These are phyloP conservation scores for Haplographium delicatum DNA, from an alignment of 495 filamentous ascomycete genomes.

Conservation along the genomic window DNA sequence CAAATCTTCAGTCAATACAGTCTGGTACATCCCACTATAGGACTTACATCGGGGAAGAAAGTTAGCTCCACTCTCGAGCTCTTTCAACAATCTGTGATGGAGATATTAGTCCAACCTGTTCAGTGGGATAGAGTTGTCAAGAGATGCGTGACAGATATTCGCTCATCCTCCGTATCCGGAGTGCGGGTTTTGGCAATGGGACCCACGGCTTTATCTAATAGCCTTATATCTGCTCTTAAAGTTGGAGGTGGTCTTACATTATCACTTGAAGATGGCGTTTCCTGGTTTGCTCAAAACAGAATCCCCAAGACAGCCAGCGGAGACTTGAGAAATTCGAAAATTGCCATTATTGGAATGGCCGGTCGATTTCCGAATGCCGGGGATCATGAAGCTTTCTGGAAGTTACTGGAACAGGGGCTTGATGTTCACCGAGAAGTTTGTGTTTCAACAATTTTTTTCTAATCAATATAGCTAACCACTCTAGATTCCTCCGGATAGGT, in stretches of 20 bases:
- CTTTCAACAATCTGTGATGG: conserved; percentile 9
- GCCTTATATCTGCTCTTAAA: conserved; percentile 36
- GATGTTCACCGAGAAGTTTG: conserved; percentile 23
- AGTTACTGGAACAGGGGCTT: conserved; percentile 33
- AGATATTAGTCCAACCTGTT: conserved; percentile 9
- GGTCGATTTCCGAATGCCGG: conserved; percentile 33
- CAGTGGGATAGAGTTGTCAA: conserved; percentile 9
- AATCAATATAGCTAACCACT: conserved; percentile 37
- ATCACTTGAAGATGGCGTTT: conserved; percentile 32
- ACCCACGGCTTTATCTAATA: conserved; percentile 22
- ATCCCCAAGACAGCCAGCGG: conserved; percentile 72
- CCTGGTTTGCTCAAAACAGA: conserved; percentile 49
- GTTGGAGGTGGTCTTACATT: conserved; percentile 36
- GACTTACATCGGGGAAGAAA: neutral
- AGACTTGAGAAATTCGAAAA: conserved; percentile 60
- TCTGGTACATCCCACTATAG: conserved; percentile 1
- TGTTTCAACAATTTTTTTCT: neutral
- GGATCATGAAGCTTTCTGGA: conserved; percentile 38
- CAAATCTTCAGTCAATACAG: conserved; percentile 1
- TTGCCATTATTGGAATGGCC: conserved; percentile 40
- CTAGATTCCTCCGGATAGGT: conserved; percentile 37
- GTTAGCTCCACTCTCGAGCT: conserved; percentile 5
- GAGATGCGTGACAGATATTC: conserved; percentile 2
- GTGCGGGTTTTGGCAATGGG: conserved; percentile 12
- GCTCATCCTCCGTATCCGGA: neutral